phyloP scores from a whole-genome alignment of 2,329 filamentous ascomycete species.

The Phaeophleospora eucalypticola region DNA sequence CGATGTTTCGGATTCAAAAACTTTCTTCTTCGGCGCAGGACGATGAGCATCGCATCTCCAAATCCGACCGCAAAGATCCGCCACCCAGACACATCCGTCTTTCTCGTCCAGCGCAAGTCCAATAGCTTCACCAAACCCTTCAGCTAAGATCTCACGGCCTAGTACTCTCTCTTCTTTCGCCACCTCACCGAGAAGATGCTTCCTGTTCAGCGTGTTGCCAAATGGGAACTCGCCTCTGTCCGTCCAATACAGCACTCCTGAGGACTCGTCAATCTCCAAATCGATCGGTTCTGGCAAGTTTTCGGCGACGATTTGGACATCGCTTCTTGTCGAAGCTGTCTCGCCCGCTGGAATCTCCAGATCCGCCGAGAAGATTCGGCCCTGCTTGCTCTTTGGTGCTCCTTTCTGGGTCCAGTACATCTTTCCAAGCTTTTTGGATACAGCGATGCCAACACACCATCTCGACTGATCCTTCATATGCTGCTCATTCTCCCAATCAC shows the following conservation, averaged over 20 bases:
- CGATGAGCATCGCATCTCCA: constrained; percentile 12
- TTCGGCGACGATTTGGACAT: constrained; percentile 43
- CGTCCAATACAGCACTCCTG: constrained; percentile 54
- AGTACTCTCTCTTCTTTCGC: constrained; percentile 16
- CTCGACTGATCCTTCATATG: constrained; percentile 13
- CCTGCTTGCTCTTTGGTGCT: constrained; percentile 46
- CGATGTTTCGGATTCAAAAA: constrained; percentile 12
- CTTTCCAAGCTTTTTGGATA: constrained; percentile 40
- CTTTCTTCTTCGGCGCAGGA: constrained; percentile 13
- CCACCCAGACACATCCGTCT: constrained; percentile 15
- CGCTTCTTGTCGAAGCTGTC: constrained; percentile 35
- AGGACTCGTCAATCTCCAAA: constrained; percentile 50
- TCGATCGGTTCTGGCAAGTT: constrained; percentile 55
- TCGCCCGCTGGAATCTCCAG: constrained; percentile 35
- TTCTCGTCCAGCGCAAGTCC: constrained; percentile 15
- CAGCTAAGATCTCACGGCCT: constrained; percentile 19
- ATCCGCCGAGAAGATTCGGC: constrained; percentile 51
- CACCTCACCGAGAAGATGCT: constrained; percentile 12
- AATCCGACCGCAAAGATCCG: constrained; percentile 15
- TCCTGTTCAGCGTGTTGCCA: constrained; percentile 52
- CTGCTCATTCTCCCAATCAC: constrained; percentile 32
- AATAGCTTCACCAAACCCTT: constrained; percentile 22
- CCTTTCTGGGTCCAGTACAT: constrained; percentile 63
- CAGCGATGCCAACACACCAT: constrained; percentile 49
- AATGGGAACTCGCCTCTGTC: constrained; percentile 56